Evolutionary conservation across 768 basidiomycete genomes (phyloP), one percentile per base, ranked within the genome.

Genomic region (Auriscalpium microsporum): DNA sequence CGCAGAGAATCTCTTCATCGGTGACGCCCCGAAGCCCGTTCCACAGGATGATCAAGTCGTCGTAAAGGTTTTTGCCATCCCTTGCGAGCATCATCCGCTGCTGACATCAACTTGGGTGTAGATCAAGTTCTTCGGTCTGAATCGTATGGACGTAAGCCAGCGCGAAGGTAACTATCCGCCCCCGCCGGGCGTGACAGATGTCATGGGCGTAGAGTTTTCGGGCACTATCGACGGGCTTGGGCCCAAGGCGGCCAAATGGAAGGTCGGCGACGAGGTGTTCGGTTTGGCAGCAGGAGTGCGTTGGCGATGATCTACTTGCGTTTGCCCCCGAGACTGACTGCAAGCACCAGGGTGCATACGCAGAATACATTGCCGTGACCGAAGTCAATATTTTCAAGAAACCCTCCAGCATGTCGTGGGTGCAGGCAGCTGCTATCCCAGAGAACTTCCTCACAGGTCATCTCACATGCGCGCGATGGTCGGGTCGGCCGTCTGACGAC

Each of bases 171-270:
- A 67, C n/a, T 93, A 93, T 66, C 85, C 88, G 16, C 70, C 78
- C n/a, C 91, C 92, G 34, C 76, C 83, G n/a, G 86, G 84, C 44
- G 79, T 82, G 17, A 84, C 86, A 37, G 70, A 75, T 8, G 84
- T 94, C 65, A 76, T 94, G 9, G 92, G 94, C 4, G 87, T 93
- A 45, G 94, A 95, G 68, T 95, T 94, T 67, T 82, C 90, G 60
- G 94, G 93, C 17, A 75, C 74, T 7, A 63, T 82, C 17, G 65
- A 65, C 17, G 68, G 72, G 45, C 53, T 73, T 7, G 77, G 76
- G 1, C 62, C 69, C 9, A 68, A 61, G 4, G 67, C 67, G 1
- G 60, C 65, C 9, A 63, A 68, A 36, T 78, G 72, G 67, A 67
- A 71, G 46, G 65, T 68, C 16, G 92, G 93, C 6, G 89, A 93